Evolutionary conservation across 805 yeast species (phyloP).

Genomic region (Candida easanensis): DNA sequence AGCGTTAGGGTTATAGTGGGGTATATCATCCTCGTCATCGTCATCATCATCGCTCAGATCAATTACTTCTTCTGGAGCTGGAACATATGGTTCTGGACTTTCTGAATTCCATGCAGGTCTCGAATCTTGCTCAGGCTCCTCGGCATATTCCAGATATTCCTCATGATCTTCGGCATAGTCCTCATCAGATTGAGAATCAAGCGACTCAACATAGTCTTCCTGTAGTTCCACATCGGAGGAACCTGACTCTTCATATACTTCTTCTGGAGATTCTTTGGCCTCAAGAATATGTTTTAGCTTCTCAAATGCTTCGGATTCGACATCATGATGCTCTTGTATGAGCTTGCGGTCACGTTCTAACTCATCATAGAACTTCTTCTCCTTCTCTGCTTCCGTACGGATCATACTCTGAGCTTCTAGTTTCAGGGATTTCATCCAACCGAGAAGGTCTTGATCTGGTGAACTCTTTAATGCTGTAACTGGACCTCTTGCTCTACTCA

Average conservation of each 20-base stretch:
- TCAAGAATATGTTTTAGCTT: constrained; percentile 20
- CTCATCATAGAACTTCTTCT: constrained; percentile 34
- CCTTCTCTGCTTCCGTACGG: constrained; percentile 33
- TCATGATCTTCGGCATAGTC: background rate
- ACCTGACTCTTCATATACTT: background rate
- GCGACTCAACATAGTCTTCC: constrained; percentile 29
- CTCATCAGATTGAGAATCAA: constrained; percentile 17
- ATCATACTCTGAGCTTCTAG: constrained; percentile 32
- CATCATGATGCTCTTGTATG: constrained; percentile 23
- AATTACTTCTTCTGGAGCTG: constrained; percentile 1
- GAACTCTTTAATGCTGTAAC: background rate
- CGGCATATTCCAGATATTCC: background rate
- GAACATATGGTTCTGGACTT: background rate
- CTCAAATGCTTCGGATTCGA: constrained; percentile 24
- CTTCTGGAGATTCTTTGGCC: background rate
- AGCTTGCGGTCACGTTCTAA: constrained; percentile 31
- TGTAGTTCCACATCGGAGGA: too few relatives aligned
- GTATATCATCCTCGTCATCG: constrained; percentile 8
- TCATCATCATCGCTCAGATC: constrained; percentile 11
- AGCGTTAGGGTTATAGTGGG: constrained; percentile 13
- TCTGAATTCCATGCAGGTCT: background rate
- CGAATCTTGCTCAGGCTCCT: background rate
- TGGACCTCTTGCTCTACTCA: too few relatives aligned
- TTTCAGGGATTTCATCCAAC: constrained; percentile 36
- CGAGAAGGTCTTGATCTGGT: constrained; percentile 21